Evolutionary conservation across 179 eudicot genomes (phyloP).

Genomic region (Beta corolliflora): DNA sequence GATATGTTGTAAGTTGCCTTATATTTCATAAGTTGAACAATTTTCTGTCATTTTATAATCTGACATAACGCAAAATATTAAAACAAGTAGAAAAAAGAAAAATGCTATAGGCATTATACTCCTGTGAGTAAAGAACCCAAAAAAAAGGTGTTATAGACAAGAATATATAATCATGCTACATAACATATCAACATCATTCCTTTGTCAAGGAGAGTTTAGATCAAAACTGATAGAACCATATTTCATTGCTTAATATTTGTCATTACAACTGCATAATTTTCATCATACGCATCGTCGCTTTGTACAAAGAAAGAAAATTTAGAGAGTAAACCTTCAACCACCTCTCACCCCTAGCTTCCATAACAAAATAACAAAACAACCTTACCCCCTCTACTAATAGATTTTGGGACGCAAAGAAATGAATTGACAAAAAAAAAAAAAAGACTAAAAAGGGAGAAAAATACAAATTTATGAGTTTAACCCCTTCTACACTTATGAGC

Average conservation of each 20-base stretch:
- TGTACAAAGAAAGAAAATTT: slow-evolving; percentile 31
- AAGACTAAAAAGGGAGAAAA: slow-evolving; percentile 15
- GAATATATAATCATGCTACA: too few relatives aligned
- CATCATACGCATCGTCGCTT: slow-evolving; percentile 22
- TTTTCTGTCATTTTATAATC: too few relatives aligned
- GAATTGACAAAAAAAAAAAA: slow-evolving; percentile 14
- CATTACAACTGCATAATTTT: slow-evolving; percentile 23
- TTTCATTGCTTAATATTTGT: slow-evolving; percentile 11
- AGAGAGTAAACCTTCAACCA: slow-evolving; percentile 17
- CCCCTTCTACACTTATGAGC: slow-evolving; percentile 30
- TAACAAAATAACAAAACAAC: slow-evolving; percentile 2
- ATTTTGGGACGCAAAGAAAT: slow-evolving; percentile 29
- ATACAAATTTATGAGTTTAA: slow-evolving; percentile 20
- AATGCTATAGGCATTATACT: too few relatives aligned
- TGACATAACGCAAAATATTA: too few relatives aligned
- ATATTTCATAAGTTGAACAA: too few relatives aligned
- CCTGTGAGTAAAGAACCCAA: too few relatives aligned
- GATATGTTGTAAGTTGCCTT: too few relatives aligned
- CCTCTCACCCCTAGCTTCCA: slow-evolving; percentile 14
- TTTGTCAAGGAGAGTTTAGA: not conserved
- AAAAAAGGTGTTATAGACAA: too few relatives aligned
- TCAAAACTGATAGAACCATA: not conserved
- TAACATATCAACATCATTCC: not conserved
- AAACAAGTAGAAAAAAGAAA: too few relatives aligned
- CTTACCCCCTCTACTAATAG: slow-evolving; percentile 10